phyloP scores from a whole-genome alignment of 2,329 filamentous ascomycete species.

The Ophiostoma ips region DNA sequence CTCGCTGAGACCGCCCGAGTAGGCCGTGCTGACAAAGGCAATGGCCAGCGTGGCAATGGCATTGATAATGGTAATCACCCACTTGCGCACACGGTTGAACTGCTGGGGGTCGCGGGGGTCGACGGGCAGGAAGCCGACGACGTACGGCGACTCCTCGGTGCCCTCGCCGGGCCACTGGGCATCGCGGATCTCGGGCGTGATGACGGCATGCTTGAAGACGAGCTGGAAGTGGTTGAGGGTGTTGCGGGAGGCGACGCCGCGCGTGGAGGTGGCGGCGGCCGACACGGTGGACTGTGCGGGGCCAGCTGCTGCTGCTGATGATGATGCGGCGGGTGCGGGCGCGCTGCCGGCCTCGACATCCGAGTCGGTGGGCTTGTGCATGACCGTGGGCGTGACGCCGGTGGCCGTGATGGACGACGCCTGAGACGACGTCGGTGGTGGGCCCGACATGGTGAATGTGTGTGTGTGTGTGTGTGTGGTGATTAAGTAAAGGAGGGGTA shows the following conservation, averaged over 20 bases:
- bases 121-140: constrained; percentile 49
- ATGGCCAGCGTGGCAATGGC: constrained; percentile 55
- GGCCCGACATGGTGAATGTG: not conserved
- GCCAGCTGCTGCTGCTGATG: constrained; percentile 8
- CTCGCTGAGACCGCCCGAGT: constrained; percentile 40
- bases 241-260: too few relatives aligned
- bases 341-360: constrained; percentile 3
- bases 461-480: not conserved
- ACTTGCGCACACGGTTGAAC: constrained; percentile 45
- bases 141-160: constrained; percentile 51
- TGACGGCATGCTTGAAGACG: constrained; percentile 41
- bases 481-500: not conserved
- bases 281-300: not conserved
- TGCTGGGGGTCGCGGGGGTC: constrained; percentile 55
- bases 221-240: constrained; percentile 33
- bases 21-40: constrained; percentile 56
- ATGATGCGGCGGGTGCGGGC: not conserved
- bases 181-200: constrained; percentile 42
- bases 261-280: not conserved
- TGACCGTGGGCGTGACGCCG: not conserved
- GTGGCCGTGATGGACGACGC: constrained; percentile 3
- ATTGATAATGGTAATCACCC: constrained; percentile 48
- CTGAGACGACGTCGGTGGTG: not conserved
- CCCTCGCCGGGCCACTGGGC: constrained; percentile 46
- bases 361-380: not conserved